These are phyloP conservation scores for Pelargonium cotyledonis DNA, from an alignment of 441 rosid species.

Conservation along the genomic window DNA sequence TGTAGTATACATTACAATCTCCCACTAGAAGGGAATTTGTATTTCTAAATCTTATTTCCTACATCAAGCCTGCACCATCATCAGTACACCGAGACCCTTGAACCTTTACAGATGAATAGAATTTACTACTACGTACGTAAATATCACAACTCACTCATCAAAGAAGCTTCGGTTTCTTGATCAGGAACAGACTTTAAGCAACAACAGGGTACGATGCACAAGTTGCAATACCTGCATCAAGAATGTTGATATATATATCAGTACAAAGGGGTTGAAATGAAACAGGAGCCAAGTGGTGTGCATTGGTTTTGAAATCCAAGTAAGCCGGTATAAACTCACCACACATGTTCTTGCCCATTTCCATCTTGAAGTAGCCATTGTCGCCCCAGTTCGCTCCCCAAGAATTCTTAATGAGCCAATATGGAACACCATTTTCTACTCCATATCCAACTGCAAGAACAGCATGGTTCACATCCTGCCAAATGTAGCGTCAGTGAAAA, in stretches of 20 bases:
- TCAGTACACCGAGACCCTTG: slow-evolving; percentile 2
- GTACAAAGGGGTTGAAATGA: neutral
- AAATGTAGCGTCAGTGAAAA: neutral
- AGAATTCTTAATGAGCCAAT: slow-evolving; percentile 91
- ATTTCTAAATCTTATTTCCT: slow-evolving; percentile 11
- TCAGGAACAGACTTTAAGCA: slow-evolving; percentile 35
- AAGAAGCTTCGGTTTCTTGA: slow-evolving; percentile 10
- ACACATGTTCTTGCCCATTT: slow-evolving; percentile 89
- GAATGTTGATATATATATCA: neutral
- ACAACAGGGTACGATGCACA: slow-evolving; percentile 90
- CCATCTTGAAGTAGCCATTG: slow-evolving; percentile 89
- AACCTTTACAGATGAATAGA: neutral
- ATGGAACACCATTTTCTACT: slow-evolving; percentile 65
- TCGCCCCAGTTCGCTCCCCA: slow-evolving; percentile 83
- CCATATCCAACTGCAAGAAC: slow-evolving; percentile 95
- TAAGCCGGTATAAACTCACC: slow-evolving; percentile 40
- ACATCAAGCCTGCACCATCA: slow-evolving; percentile 3
- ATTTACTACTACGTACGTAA: too few relatives aligned
- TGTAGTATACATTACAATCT: too few relatives aligned
- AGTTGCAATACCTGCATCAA: slow-evolving; percentile 65
- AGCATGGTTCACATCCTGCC: slow-evolving; percentile 91
- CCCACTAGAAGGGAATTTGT: neutral
- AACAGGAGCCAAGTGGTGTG: neutral
- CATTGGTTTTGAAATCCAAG: slow-evolving; percentile 2
- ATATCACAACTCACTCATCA: neutral